These are phyloP conservation scores for Boletus rubropictus DNA, from an alignment of 768 basidiomycete genomes.

Conservation along the genomic window DNA sequence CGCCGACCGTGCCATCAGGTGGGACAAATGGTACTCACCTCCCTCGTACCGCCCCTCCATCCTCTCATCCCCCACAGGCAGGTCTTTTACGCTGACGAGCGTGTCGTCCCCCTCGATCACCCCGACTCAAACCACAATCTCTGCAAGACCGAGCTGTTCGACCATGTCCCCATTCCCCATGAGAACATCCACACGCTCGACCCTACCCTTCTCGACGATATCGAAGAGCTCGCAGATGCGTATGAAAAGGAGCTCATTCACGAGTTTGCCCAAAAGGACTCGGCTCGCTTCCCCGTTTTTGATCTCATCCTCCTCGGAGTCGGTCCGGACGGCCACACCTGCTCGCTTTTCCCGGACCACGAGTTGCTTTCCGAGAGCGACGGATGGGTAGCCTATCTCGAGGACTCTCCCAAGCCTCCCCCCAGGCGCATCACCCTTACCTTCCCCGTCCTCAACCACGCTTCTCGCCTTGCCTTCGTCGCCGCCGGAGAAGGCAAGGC, in stretches of 20 bases:
- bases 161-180: constrained; percentile 72
- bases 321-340: constrained; percentile 98
- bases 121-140: constrained; percentile 87
- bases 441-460: constrained; percentile 85
- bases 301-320: constrained; percentile 95
- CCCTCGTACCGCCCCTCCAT: background rate
- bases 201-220: constrained; percentile 53
- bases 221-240: constrained; percentile 74
- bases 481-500: constrained; percentile 78
- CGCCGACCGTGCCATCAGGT: constrained; percentile 60
- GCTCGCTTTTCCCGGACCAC: constrained; percentile 95
- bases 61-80: constrained; percentile 59
- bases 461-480: constrained; percentile 84
- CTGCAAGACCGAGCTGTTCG: constrained; percentile 68
- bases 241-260: constrained; percentile 82
- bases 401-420: constrained; percentile 94
- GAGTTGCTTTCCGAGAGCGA: constrained; percentile 75
- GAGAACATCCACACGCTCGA: constrained; percentile 85
- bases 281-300: constrained; percentile 95
- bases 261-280: constrained; percentile 88
- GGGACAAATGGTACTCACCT: constrained; percentile 85
- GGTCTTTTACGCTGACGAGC: constrained; percentile 95
- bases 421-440: constrained; percentile 88
- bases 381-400: constrained; percentile 91
- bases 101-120: constrained; percentile 88